Base-by-base conservation (phyloP, 495 filamentous ascomycete species). In the Haplographium delicatum region DNA sequence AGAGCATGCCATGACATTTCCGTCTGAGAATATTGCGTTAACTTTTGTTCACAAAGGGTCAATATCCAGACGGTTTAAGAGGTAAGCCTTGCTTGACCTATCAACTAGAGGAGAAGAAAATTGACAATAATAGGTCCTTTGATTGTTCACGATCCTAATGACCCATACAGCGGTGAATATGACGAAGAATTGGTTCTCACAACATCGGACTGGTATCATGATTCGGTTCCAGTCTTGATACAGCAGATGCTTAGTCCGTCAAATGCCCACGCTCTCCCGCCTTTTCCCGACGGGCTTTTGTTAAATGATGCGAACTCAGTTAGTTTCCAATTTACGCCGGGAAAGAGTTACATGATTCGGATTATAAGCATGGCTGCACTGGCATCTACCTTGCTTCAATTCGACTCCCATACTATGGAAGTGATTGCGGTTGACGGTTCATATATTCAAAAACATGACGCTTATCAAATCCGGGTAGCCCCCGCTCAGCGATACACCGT, bases 321-420 rank as follows among this genome's bases (percentile, higher is more conserved):
- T 74, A 10, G 85, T 86, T 55, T 89, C 18, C 51, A 72, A 2
- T 76, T 91, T 1, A 57, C 81, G 47, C 72, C 86, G 2, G 78
- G 79, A 24, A 90, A 85, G 62, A 93, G 86, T 0, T 93, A 94
- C 56, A 71, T 89, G 26, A 62, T 95, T 44, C 82, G 83, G 3
- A 67, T 94, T 47, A 76, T 89, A 56, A 90, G 84, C 62, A 82
- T 87, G 35, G 77, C 74, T 0, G 83, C 83, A 2, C 77, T 88
- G 45, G 76, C 75, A 4, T 67, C 71, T 18, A 71, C 76, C 34
- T 72, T 84, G 57, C 65, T 89, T 55, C 78, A 82, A 60, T 80
- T 90, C 68, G 76, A 83, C 10, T 74, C 78, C 8, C 80, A 84
- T 51, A 79, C 72, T 44, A 73, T 84, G 42, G 67, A 55, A 24